Percentiles rank a stretch among this genome's conserved stretches.
Conservation (phyloP, 1,139 yeast species). For the Kurtzmaniella quercitrusa region DNA sequence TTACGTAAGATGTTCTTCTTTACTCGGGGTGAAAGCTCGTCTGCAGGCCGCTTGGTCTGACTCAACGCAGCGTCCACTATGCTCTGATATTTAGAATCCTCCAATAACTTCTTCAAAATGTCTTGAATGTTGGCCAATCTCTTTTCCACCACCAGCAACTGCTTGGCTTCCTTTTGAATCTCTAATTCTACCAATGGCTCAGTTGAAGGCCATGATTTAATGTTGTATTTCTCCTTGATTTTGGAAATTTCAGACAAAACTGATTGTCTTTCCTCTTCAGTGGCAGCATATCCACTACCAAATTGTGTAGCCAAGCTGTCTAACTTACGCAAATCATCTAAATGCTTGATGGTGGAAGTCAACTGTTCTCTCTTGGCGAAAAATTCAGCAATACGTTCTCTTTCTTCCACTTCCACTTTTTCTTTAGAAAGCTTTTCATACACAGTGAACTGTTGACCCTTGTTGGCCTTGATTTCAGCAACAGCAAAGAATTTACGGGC, state of each 20-base stretch:
- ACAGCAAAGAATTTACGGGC: slow-evolving; percentile 86
- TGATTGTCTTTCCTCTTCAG: slow-evolving; percentile 23
- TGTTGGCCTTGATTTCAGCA: slow-evolving; percentile 83
- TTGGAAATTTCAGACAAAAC: slow-evolving; percentile 41
- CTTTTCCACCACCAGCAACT: slow-evolving; percentile 23
- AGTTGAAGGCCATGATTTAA: slow-evolving; percentile 56
- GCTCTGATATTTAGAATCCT: slow-evolving; percentile 20
- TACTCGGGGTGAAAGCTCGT: slow-evolving; percentile 18
- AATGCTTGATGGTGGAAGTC: slow-evolving; percentile 32
- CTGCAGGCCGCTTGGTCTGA: slow-evolving; percentile 21
- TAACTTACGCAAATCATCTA: slow-evolving; percentile 47
- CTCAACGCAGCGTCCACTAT: slow-evolving; percentile 25
- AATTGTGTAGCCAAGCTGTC: slow-evolving; percentile 36
- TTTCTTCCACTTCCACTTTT: slow-evolving; percentile 61
- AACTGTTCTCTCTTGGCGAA: slow-evolving; percentile 41
- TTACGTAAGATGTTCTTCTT: slow-evolving; percentile 41
- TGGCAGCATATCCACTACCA: slow-evolving; percentile 30
- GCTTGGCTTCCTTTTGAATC: slow-evolving; percentile 21
- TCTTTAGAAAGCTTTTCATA: slow-evolving; percentile 72
- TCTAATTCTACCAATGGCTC: slow-evolving; percentile 36
- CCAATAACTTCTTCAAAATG: slow-evolving; percentile 33
- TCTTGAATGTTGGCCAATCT: slow-evolving; percentile 26
- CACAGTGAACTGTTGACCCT: slow-evolving; percentile 87
- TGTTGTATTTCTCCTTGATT: slow-evolving; percentile 50
- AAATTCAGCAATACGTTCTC: slow-evolving; percentile 46